A percentile compares a stretch with the other conserved stretches of the same genome.
Conservation (phyloP, 495 filamentous ascomycete genomes). For the Staphylotrichum longicolle region DNA sequence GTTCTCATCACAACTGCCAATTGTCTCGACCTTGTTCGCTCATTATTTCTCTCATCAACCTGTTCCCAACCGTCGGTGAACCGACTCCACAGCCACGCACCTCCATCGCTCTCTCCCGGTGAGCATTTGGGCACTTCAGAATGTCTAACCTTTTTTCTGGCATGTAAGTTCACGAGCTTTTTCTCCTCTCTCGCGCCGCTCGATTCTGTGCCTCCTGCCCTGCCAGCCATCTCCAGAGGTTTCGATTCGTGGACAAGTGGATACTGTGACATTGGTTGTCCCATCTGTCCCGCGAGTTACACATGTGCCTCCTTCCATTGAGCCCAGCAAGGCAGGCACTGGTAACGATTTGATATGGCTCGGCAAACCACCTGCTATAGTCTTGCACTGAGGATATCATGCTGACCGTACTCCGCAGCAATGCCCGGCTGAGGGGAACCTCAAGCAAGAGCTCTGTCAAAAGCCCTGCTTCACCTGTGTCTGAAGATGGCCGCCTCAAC, state of each 20-base stretch:
- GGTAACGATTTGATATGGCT: too few relatives aligned
- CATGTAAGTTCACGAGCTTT: conserved; percentile 57
- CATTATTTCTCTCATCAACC: conserved; percentile 1
- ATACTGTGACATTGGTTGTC: neutral
- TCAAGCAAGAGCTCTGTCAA: conserved; percentile 42
- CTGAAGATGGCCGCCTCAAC: conserved; percentile 36
- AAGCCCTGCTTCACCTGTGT: conserved; percentile 40
- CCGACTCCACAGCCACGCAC: neutral
- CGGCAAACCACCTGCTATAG: neutral
- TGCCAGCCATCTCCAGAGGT: too few relatives aligned
- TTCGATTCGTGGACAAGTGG: too few relatives aligned
- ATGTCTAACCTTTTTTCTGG: conserved; percentile 80
- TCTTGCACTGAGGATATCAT: neutral
- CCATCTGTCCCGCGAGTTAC: neutral
- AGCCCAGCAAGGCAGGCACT: too few relatives aligned
- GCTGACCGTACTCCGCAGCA: conserved; percentile 34
- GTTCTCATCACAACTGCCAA: neutral
- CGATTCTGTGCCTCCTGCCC: neutral
- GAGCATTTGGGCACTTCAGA: conserved; percentile 24
- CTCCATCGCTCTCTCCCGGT: neutral
- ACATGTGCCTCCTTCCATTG: neutral
- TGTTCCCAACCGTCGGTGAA: neutral
- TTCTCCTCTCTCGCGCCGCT: conserved; percentile 1
- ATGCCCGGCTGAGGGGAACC: conserved; percentile 49
- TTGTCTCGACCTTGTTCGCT: neutral